Conservation (phyloP, 352 stramenopile species). For the Albugo candida region DNA sequence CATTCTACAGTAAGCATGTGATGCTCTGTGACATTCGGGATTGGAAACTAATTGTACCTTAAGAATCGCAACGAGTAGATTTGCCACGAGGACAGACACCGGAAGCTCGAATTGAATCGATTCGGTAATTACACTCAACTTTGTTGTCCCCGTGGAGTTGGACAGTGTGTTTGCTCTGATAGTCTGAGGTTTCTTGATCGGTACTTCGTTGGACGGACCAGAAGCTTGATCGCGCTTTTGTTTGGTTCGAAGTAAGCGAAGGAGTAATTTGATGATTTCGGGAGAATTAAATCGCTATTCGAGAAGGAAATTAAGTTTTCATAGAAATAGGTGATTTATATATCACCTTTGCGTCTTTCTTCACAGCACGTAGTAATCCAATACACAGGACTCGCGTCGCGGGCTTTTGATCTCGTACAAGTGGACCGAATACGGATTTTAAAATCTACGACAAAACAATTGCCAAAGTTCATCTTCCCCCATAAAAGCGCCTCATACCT, state of each 20-base stretch:
- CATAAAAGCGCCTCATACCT: constrained; percentile 10
- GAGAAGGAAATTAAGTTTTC: neutral
- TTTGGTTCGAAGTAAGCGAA: constrained; percentile 63
- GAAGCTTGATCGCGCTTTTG: constrained; percentile 20
- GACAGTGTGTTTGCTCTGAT: constrained; percentile 13
- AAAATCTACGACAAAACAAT: constrained; percentile 15
- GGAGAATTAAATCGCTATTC: constrained; percentile 29
- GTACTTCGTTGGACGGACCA: too few relatives aligned
- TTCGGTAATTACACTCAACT: constrained; percentile 5
- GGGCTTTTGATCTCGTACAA: constrained; percentile 33
- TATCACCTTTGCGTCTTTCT: constrained; percentile 24
- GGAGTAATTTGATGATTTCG: constrained; percentile 47
- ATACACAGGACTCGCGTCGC: constrained; percentile 44
- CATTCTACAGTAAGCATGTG: constrained; percentile 11
- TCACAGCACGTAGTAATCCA: constrained; percentile 30
- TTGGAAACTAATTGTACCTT: constrained; percentile 16
- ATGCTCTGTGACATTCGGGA: neutral
- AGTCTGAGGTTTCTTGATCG: neutral
- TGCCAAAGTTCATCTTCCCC: neutral
- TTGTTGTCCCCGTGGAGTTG: neutral
- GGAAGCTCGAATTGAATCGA: constrained; percentile 20
- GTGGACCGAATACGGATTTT: constrained; percentile 20
- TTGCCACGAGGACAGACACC: constrained; percentile 49
- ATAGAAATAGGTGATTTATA: too few relatives aligned
- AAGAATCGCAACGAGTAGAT: constrained; percentile 42